These are phyloP conservation scores for Aciculosporium take DNA, from an alignment of 2,329 filamentous ascomycete species.

Conservation along the genomic window DNA sequence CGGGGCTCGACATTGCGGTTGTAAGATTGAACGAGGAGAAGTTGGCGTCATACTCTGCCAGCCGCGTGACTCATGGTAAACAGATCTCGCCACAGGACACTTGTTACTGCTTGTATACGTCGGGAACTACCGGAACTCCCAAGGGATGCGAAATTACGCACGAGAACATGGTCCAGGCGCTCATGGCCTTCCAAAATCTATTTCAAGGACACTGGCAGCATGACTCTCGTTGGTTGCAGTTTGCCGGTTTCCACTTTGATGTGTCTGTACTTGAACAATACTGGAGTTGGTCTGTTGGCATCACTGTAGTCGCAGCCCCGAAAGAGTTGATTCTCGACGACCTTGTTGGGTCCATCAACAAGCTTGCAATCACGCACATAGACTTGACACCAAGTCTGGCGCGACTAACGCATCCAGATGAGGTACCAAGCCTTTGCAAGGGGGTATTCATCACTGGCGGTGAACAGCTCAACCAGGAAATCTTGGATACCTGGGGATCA, in stretches of 20 bases:
- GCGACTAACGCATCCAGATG: constrained; percentile 59
- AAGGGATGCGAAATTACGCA: constrained; percentile 85
- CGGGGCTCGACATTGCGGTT: neutral
- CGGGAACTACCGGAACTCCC: constrained; percentile 71
- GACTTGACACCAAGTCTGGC: constrained; percentile 84
- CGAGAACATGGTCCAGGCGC: constrained; percentile 75
- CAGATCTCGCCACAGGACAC: constrained; percentile 33
- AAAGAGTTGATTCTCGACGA: constrained; percentile 79
- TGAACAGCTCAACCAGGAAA: constrained; percentile 77
- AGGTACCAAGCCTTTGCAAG: constrained; percentile 63
- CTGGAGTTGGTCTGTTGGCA: constrained; percentile 88
- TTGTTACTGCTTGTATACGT: constrained; percentile 79
- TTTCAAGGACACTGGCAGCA: constrained; percentile 62
- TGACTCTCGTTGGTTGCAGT: constrained; percentile 73
- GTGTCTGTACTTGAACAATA: constrained; percentile 89
- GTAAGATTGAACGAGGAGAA: constrained; percentile 14
- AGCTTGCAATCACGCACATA: constrained; percentile 70
- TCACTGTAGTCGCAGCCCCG: constrained; percentile 68
- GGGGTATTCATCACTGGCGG: constrained; percentile 92
- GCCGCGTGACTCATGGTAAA: constrained; percentile 2
- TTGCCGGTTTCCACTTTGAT: constrained; percentile 89
- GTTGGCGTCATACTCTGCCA: constrained; percentile 15
- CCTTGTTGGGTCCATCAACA: constrained; percentile 55
- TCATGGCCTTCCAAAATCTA: constrained; percentile 70
- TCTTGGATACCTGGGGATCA: constrained; percentile 72